A percentile compares a stretch with the other conserved stretches of the same genome.
phyloP scores from a whole-genome alignment of 352 stramenopile genomes.

The Pythium aristosporum region DNA sequence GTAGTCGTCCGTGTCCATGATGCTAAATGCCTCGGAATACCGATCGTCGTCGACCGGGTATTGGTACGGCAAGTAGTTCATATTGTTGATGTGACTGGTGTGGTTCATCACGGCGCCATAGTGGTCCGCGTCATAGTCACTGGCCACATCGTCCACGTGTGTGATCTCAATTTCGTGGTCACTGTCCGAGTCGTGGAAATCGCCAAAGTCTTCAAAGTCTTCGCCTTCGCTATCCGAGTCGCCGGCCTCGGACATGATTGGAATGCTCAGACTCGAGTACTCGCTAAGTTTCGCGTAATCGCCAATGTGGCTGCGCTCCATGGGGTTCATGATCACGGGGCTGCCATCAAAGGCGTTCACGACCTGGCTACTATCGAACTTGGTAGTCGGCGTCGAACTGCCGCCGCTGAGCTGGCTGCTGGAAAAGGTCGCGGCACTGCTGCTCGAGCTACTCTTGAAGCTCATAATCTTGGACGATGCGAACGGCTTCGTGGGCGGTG shows the following conservation, averaged over 20 bases:
- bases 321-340: slow-evolving; percentile 5
- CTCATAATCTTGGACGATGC: slow-evolving; percentile 21
- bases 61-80: no score
- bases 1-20: slow-evolving; percentile 19
- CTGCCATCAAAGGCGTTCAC: slow-evolving; percentile 12
- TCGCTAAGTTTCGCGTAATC: slow-evolving; percentile 13
- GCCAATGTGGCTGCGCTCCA: slow-evolving; percentile 18
- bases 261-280: slow-evolving; percentile 12
- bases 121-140: slow-evolving; percentile 12
- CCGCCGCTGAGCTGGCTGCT: slow-evolving; percentile 8
- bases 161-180: slow-evolving; percentile 14
- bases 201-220: slow-evolving; percentile 24
- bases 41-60: background rate
- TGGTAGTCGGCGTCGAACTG: background rate
- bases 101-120: slow-evolving; percentile 16
- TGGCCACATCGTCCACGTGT: background rate
- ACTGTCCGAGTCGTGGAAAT: slow-evolving; percentile 29
- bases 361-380: slow-evolving; percentile 23
- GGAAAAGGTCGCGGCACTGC: slow-evolving; percentile 3
- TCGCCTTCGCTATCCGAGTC: slow-evolving; percentile 23
- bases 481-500: slow-evolving; percentile 8
- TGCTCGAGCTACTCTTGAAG: slow-evolving; percentile 16
- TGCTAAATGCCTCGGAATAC: slow-evolving; percentile 9
- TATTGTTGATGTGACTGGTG: background rate
- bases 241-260: slow-evolving; percentile 7